Evolutionary conservation across 2,329 filamentous ascomycete genomes (phyloP).

Genomic region (Immersiporthe knoxdaviesiana): DNA sequence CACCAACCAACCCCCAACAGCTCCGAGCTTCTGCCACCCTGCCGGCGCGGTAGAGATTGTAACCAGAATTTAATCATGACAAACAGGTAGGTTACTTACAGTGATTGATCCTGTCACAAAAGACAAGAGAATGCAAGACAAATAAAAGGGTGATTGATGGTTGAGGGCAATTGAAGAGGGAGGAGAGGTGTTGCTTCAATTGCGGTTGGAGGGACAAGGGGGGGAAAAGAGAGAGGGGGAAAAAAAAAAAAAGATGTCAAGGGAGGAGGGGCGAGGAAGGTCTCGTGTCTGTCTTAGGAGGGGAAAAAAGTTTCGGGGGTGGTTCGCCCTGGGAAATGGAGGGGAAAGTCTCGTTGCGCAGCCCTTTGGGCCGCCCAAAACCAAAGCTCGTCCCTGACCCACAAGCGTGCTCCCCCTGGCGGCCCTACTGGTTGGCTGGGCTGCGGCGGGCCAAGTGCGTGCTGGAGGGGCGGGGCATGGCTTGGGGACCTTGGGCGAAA

Average conservation of each 20-base stretch:
- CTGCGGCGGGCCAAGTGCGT: background rate
- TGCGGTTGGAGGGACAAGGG: conserved; percentile 34
- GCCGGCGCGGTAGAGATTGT: background rate
- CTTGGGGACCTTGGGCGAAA: background rate
- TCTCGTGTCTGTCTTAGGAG: conserved; percentile 5
- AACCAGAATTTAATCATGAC: background rate
- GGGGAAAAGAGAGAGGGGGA: conserved; percentile 32
- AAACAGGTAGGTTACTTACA: background rate
- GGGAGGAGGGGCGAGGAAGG: conserved; percentile 33
- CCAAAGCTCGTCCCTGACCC: background rate
- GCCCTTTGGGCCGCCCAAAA: background rate
- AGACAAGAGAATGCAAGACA: too few species aligned
- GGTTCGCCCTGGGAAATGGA: background rate
- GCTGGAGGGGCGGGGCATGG: background rate
- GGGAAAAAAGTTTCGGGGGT: conserved; percentile 28
- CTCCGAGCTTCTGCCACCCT: conserved; percentile 15
- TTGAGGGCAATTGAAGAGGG: conserved; percentile 25
- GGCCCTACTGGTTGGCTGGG: conserved; percentile 12
- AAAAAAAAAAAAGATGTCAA: conserved; percentile 21
- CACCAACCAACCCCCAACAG: conserved; percentile 3
- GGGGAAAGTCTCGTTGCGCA: background rate
- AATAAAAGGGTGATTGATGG: background rate
- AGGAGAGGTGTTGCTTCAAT: conserved; percentile 22
- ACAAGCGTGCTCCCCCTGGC: conserved; percentile 8
- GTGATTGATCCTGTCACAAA: background rate